These are phyloP conservation scores for Ceratocystis smalleyi DNA, from an alignment of 2,329 filamentous ascomycete species.

Conservation along the genomic window DNA sequence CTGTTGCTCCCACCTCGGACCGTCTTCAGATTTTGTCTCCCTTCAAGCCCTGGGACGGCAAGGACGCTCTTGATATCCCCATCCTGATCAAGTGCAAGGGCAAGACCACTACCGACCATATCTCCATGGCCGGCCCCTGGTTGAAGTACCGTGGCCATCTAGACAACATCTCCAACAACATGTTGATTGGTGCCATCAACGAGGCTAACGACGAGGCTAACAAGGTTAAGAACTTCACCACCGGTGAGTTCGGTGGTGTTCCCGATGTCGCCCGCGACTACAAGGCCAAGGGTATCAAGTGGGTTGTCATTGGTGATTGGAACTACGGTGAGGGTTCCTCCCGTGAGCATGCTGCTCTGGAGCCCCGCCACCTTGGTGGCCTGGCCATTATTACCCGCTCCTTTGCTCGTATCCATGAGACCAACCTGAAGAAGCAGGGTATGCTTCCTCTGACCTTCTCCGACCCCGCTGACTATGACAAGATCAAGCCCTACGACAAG, in stretches of 20 bases:
- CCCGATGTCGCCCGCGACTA: constrained; percentile 93
- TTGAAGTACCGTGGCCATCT: constrained; percentile 97
- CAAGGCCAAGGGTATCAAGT: constrained; percentile 90
- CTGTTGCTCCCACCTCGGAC: constrained; percentile 77
- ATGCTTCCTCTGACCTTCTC: constrained; percentile 97
- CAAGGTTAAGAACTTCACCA: constrained; percentile 87
- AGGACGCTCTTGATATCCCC: constrained; percentile 68
- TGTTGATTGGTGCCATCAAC: constrained; percentile 96
- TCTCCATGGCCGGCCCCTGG: constrained; percentile 94
- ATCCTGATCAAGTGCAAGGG: constrained; percentile 94
- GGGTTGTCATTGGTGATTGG: constrained; percentile 98
- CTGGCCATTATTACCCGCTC: constrained; percentile 89
- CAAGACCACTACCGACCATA: constrained; percentile 95
- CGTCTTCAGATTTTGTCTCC: constrained; percentile 83
- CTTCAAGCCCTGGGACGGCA: constrained; percentile 80
- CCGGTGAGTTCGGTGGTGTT: constrained; percentile 69
- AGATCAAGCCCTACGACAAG: constrained; percentile 83
- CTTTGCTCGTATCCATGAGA: constrained; percentile 99
- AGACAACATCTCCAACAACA: constrained; percentile 99
- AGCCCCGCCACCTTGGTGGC: constrained; percentile 92
- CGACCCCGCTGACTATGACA: constrained; percentile 93
- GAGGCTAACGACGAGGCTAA: constrained; percentile 92
- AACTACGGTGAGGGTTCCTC: constrained; percentile 98
- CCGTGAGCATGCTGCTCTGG: constrained; percentile 93
- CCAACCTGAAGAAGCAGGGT: constrained; percentile 99